phyloP scores from a whole-genome alignment of 805 yeast genomes.

The Metschnikowia peoriensis region DNA sequence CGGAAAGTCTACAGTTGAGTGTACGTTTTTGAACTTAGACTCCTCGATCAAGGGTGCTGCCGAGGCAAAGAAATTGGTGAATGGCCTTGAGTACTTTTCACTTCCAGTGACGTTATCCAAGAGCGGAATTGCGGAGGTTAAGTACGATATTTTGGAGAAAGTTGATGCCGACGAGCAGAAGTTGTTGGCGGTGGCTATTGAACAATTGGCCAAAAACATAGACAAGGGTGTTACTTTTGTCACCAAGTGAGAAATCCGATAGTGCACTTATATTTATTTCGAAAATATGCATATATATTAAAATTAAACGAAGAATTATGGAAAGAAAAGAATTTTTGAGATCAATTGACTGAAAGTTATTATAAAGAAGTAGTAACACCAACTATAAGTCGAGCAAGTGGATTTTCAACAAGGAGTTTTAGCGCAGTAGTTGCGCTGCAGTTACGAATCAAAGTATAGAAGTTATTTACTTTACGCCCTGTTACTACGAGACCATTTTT shows the following conservation, averaged over 20 bases:
- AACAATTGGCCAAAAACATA: conserved; percentile 54
- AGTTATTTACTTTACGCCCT: no score
- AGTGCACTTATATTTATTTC: no score
- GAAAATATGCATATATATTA: no score
- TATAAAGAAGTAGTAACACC: no score
- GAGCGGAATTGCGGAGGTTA: conserved; percentile 56
- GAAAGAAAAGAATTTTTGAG: no score
- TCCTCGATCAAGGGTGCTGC: conserved; percentile 48
- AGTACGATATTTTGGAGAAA: conserved; percentile 50
- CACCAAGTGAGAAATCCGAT: conserved; percentile 6
- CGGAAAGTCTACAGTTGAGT: conserved; percentile 37
- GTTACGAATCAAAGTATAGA: no score
- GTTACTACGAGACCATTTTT: no score
- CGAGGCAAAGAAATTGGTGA: conserved; percentile 47
- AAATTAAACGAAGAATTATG: no score
- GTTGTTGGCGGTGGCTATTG: conserved; percentile 51
- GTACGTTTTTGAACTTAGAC: conserved; percentile 54
- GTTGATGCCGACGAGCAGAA: conserved; percentile 53
- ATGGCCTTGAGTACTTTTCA: conserved; percentile 52
- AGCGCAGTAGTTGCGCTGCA: no score
- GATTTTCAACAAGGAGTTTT: no score
- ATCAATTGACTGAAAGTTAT: no score
- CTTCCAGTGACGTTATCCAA: conserved; percentile 57
- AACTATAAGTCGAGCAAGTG: no score
- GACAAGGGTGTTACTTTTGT: conserved; percentile 56